Evolutionary conservation across 2,329 filamentous ascomycete species (phyloP), one percentile per base, ranked within the genome.

Genomic region (Phyllosticta citribraziliensis): DNA sequence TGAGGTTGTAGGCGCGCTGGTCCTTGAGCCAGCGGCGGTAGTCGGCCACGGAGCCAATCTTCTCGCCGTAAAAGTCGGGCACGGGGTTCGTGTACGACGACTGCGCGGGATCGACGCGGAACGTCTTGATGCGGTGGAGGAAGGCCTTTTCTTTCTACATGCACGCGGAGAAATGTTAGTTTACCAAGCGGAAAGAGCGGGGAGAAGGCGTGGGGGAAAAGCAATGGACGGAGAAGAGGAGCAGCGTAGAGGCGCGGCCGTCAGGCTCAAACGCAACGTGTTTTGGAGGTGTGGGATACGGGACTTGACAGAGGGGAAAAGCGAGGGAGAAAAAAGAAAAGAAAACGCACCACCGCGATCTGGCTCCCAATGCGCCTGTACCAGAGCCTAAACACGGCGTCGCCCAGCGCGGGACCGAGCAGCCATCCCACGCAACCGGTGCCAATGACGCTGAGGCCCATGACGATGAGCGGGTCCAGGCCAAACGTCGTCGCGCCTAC

Each of bases 1-100:
- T 91, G 62, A 79, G 68, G 79, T 96, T 96, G 78, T 96, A 99
- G 10, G 92, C 93, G 64, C 93, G 83, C 80, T 97, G 94, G 72
- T 99, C 94, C 81, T 96, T 97, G 70, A 99, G 78, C 94, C 94
- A 99, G 74, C 91, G 87, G 69, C 94, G 82, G 75, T 97, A 99
- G 55, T 90, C 92, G 59, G 86, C 82, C 22, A 97, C 91, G 69
- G 91, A 96, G 57, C 89, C 89, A 69, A 99, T 96, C 82, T 97
- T 97, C 79, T 99, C 94, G 69, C 94, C 94, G 70, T 99, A 99
- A 77, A 96, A 99, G 73, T 99, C 94, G 52, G 93, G 92, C 0
- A 96, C 89, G 19, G 94, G 94, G 78, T 97, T 97, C 58, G 89
- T 84, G 67, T 94, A 87, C 51, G 90, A 96, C 64, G 91, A 95